Evolutionary conservation across 2,329 filamentous ascomycete genomes (phyloP).

Genomic region (Aspergillus transmontanensis): DNA sequence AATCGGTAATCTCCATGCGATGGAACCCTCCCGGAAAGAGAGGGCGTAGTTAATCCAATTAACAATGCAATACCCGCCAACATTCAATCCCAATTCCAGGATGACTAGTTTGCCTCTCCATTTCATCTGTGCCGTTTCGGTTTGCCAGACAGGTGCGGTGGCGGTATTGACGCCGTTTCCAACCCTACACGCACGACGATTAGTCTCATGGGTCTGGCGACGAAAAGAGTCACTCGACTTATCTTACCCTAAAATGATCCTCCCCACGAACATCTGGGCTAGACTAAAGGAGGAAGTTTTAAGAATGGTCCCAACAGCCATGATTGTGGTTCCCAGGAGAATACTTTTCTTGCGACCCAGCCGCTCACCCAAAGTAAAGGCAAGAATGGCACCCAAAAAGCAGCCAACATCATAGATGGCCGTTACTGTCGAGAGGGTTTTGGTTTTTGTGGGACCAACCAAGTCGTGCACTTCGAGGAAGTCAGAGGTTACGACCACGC

Average conservation of each 20-base stretch:
- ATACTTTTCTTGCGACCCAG: neutral
- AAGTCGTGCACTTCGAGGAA: neutral
- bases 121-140: neutral
- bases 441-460: neutral
- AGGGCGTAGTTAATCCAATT: conserved; percentile 2
- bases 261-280: neutral
- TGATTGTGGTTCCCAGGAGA: neutral
- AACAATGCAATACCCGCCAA: neutral
- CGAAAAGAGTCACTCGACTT: too few species aligned
- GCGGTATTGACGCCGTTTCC: conserved; percentile 4
- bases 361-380: neutral
- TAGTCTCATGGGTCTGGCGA: too few species aligned
- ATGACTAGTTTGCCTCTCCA: neutral
- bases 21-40: neutral
- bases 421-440: neutral
- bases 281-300: neutral
- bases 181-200: too few species aligned
- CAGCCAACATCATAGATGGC: neutral
- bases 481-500: neutral
- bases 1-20: neutral
- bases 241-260: neutral
- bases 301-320: neutral
- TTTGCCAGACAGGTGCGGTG: conserved; percentile 1
- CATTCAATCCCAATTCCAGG: neutral
- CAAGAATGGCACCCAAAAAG: neutral